Base-by-base conservation (phyloP, 2,329 filamentous ascomycete genomes). In the Boeremia lycopersici region DNA sequence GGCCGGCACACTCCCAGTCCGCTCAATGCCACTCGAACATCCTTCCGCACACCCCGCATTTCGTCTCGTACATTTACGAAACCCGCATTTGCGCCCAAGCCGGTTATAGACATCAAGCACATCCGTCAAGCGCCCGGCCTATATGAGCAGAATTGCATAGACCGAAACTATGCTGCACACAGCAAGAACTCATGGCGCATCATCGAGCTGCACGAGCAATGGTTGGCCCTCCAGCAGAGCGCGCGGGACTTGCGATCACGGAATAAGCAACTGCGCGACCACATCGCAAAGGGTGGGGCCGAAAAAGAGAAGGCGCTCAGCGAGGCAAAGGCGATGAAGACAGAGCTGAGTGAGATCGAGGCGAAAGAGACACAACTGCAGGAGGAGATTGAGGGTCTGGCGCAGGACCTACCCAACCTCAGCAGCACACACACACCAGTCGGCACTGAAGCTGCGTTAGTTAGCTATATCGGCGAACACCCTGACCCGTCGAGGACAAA, bases 91-190 rank as follows among this genome's bases (percentile, higher is more conserved):
- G 92, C 90, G 12, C 92, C 91, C 10, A 93, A 91, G 72, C 86
- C 90, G 25, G 84, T 84, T 41, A 83, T 96, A 62, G 89, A 97
- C 78, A 83, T 96, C 71, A 93, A 91, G 74, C 89, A 95, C 77
- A 96, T 99, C 73, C 92, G 93, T 53, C 84, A 91, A 69, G 90
- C 96, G 75, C 86, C 89, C 13, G 85, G 88, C 12, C 82, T 96
- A 13, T 90, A 97, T 79, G 84, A 89, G 64, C 81, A 88, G 62
- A 98, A 96, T 70, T 96, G 91, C 76, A 73, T 89, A 56, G 88
- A 92, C 63, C 87, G 95, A 64, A 97, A 97, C 74, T 97, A 97
- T 77, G 81, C 74, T 12, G 73, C 76, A 0, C 81, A 83, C 49
- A 76, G 79, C 11, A 75, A 78, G 12, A 78, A 82, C 44, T 80